Percentiles rank a stretch among this genome's conserved stretches.
Evolutionary conservation across 2,329 filamentous ascomycete species (phyloP).

Genomic region (Colletotrichum noveboracense): DNA sequence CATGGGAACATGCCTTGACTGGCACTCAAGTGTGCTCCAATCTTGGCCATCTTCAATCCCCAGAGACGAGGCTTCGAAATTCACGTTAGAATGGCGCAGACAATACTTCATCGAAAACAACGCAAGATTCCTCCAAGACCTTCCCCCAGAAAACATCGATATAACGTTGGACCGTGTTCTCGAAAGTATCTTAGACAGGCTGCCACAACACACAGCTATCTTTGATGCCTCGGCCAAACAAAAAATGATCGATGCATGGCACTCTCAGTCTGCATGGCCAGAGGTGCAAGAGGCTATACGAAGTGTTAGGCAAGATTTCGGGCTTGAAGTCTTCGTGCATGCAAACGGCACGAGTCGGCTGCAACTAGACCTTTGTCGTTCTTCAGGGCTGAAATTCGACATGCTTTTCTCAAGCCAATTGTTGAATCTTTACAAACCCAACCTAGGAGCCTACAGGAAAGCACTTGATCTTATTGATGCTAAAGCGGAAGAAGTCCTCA

Average conservation of each 20-base stretch:
- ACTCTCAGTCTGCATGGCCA: constrained; percentile 54
- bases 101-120: constrained; percentile 53
- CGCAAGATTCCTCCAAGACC: constrained; percentile 36
- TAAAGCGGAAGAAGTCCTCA: constrained; percentile 50
- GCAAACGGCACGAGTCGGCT: constrained; percentile 61
- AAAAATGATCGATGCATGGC: constrained; percentile 46
- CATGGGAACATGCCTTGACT: constrained; percentile 64
- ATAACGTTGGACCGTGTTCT: constrained; percentile 49
- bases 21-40: constrained; percentile 47
- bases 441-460: constrained; percentile 48
- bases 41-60: constrained; percentile 39
- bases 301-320: constrained; percentile 37
- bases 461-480: constrained; percentile 48
- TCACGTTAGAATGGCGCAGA: constrained; percentile 57
- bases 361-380: constrained; percentile 56
- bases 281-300: constrained; percentile 50
- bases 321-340: constrained; percentile 51
- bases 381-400: constrained; percentile 52
- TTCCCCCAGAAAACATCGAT: constrained; percentile 55
- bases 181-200: constrained; percentile 35
- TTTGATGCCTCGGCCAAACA: constrained; percentile 17
- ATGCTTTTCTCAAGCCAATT: constrained; percentile 59
- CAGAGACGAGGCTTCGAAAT: constrained; percentile 33
- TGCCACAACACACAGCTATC: background rate
- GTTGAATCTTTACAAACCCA: constrained; percentile 54